Base-by-base conservation (phyloP, 2,329 filamentous ascomycete genomes). In the Hymenoscyphus occultus region DNA sequence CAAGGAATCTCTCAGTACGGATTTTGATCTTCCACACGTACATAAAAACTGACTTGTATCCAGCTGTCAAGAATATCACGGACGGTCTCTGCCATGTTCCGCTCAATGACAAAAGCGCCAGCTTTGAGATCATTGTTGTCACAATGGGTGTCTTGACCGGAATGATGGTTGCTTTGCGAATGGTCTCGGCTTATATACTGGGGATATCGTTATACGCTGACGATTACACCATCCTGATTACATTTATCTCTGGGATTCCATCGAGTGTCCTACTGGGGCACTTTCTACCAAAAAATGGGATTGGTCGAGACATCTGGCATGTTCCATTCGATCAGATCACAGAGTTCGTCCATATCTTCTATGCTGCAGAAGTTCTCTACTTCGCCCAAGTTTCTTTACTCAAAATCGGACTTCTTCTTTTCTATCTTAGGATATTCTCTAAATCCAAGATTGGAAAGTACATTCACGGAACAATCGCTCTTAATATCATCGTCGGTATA, bases 401-500 rank as follows among this genome's bases (percentile, higher is more conserved):
- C 16, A 84, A 86, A 68, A 72, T 83, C 4, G 79, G 83, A 0
- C 76, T 87, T 31, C 74, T 86, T 0, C 77, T 82, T 70, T 85
- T 86, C 73, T 86, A 85, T 69, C 74, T 84, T 5, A 80, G 82
- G 61, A 81, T 86, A 63, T 87, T 87, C 67, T 82, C 82, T 0
- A 70, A 74, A 0, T 35, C 61, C 0, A 64, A 59, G 2, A 77
- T 84, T 10, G 77, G 78, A 14, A 74, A 73, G 5, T 58, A 81
- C 13, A 75, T 84, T 5, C 79, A 77, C 74, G 76, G 66, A n/a
- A 81, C 81, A 0, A 69, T 83, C 42, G 68, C 70, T 3, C 76
- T 82, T 62, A 78, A 77, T 56, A 48, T 72, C 5, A 9, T 78
- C 0, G 81, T 77, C 61, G 80, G 80, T 2, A 64, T 77, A 12